Percentiles rank a stretch among this genome's conserved stretches.
phyloP scores from a whole-genome alignment of 768 basidiomycete genomes.

The Panaeolus cyanescens region DNA sequence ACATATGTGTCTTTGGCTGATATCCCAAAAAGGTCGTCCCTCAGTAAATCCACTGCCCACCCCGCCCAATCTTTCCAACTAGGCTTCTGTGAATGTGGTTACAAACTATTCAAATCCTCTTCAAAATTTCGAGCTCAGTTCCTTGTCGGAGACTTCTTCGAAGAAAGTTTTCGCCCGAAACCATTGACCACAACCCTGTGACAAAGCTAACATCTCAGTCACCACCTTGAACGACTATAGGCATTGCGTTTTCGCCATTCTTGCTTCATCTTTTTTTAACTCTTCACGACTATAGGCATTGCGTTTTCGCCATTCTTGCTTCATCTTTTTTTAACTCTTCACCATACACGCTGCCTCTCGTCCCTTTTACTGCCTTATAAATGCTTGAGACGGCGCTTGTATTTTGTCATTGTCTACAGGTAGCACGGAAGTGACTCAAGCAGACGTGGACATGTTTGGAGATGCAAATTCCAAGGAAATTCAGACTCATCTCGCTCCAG shows the following conservation, averaged over 20 bases:
- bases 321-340: slow-evolving; percentile 35
- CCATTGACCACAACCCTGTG: slow-evolving; percentile 10
- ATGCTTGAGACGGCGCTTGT: neutral
- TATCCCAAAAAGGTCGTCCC: slow-evolving; percentile 32
- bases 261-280: slow-evolving; percentile 37
- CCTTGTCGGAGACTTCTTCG: slow-evolving; percentile 55
- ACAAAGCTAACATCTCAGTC: too few relatives aligned
- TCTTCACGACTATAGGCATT: too few relatives aligned
- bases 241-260: slow-evolving; percentile 49
- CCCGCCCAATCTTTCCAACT: neutral
- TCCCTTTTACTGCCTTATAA: slow-evolving; percentile 29
- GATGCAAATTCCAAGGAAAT: too few relatives aligned
- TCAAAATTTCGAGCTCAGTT: slow-evolving; percentile 57
- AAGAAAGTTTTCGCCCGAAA: slow-evolving; percentile 38
- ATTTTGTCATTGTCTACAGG: too few relatives aligned
- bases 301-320: slow-evolving; percentile 45
- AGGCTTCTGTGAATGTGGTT: slow-evolving; percentile 67
- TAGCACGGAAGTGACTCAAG: too few relatives aligned
- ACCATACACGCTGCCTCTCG: slow-evolving; percentile 29
- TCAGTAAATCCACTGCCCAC: neutral
- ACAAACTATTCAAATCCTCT: slow-evolving; percentile 57
- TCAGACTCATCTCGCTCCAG: too few relatives aligned
- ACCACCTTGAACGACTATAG: slow-evolving; percentile 29
- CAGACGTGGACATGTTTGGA: too few relatives aligned
- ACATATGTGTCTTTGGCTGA: slow-evolving; percentile 32